A percentile compares a stretch with the other conserved stretches of the same genome.
phyloP scores from a whole-genome alignment of 164 flowering plant genomes.

The Litsea cubeba region DNA sequence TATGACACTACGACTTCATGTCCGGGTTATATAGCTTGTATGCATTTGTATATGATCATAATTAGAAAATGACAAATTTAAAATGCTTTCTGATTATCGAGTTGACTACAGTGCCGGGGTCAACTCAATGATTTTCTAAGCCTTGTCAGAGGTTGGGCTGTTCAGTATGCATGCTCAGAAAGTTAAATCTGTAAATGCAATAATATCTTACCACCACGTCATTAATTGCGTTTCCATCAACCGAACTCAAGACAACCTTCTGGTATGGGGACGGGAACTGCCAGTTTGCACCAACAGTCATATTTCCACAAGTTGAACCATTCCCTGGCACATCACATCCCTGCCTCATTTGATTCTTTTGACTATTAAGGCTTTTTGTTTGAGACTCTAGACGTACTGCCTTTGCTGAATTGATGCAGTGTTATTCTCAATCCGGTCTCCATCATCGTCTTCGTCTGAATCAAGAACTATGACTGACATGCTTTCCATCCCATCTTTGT shows the following conservation, averaged over 20 bases:
- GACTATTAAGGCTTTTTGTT: background rate
- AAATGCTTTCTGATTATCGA: background rate
- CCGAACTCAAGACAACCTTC: slow-evolving; percentile 21
- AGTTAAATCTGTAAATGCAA: slow-evolving; percentile 3
- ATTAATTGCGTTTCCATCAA: slow-evolving; percentile 8
- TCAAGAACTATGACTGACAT: slow-evolving; percentile 26
- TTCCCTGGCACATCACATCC: background rate
- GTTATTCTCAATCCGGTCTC: background rate
- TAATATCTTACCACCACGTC: slow-evolving; percentile 16
- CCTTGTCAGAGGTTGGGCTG: background rate
- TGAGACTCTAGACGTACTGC: background rate
- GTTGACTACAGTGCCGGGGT: background rate
- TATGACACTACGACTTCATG: background rate
- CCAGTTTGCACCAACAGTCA: slow-evolving; percentile 6
- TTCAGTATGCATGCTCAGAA: background rate
- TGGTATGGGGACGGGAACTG: slow-evolving; percentile 13
- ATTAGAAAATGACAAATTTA: background rate
- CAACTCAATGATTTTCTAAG: background rate
- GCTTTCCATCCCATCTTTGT: background rate
- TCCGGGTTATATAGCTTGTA: background rate
- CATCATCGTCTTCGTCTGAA: slow-evolving; percentile 43
- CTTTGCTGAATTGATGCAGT: background rate
- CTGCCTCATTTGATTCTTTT: slow-evolving; percentile 4
- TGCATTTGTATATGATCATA: too few species aligned
- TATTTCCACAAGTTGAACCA: background rate